phyloP scores from a whole-genome alignment of 2,329 filamentous ascomycete species.

The Penicillium concentricum region DNA sequence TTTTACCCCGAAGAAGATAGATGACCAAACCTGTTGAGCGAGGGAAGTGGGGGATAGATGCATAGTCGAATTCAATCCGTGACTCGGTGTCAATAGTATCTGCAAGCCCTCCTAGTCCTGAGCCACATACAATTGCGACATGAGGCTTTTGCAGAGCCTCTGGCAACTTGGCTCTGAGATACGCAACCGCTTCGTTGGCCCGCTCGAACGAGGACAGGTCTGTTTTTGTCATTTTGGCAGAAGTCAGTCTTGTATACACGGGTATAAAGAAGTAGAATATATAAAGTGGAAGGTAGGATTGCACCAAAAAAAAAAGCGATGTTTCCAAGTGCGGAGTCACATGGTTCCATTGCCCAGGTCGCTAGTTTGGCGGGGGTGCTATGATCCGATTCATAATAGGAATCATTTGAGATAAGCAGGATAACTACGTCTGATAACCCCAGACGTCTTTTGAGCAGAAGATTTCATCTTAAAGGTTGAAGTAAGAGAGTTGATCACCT shows the following conservation, averaged over 20 bases:
- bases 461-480: not conserved
- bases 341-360: constrained; percentile 5
- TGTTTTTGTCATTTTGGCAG: constrained; percentile 12
- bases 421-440: not conserved
- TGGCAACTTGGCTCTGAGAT: constrained; percentile 53
- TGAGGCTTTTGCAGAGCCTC: constrained; percentile 51
- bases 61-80: constrained; percentile 57
- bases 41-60: constrained; percentile 61
- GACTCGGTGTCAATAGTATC: constrained; percentile 53
- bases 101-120: constrained; percentile 61
- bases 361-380: constrained; percentile 5
- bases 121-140: constrained; percentile 65
- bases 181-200: constrained; percentile 50
- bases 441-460: not conserved
- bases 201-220: constrained; percentile 27
- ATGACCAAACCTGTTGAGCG: constrained; percentile 54
- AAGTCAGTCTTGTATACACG: not conserved
- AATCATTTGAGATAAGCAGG: not conserved
- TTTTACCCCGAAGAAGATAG: not conserved
- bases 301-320: not conserved
- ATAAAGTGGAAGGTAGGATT: not conserved
- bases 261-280: not conserved
- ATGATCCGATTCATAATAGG: not conserved
- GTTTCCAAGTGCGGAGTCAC: constrained; percentile 11
- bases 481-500: not conserved